These are phyloP conservation scores for Hirschioporus abietinus DNA, from an alignment of 768 basidiomycete species.

Conservation along the genomic window DNA sequence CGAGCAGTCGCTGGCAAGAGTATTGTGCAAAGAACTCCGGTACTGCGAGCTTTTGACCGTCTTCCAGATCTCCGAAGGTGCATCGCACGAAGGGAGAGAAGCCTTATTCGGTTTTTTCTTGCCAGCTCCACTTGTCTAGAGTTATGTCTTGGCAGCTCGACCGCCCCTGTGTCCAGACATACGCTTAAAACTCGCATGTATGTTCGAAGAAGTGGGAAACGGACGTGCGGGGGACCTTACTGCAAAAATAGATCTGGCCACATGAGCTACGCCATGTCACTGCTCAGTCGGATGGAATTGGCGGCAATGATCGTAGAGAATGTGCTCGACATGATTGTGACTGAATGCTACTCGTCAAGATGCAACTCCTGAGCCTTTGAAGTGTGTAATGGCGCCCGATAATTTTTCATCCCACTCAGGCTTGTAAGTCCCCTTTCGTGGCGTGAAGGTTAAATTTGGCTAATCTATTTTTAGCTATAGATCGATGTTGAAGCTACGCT, in stretches of 20 bases:
- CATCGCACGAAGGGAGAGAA: background rate
- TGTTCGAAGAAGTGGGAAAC: background rate
- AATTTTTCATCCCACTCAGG: too few species aligned
- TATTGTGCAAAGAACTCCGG: background rate
- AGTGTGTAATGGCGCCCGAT: too few species aligned
- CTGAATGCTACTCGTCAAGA: too few species aligned
- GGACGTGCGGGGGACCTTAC: background rate
- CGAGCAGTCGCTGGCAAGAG: background rate
- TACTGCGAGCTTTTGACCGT: background rate
- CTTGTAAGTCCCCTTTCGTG: too few species aligned
- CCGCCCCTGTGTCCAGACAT: background rate
- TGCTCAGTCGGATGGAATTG: background rate
- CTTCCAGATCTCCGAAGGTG: background rate
- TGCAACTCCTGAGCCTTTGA: too few species aligned
- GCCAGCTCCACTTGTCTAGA: slow-evolving; percentile 1
- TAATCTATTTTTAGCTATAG: background rate
- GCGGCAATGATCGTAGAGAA: background rate
- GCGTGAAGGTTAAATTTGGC: background rate
- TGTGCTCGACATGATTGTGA: too few species aligned
- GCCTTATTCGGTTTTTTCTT: background rate
- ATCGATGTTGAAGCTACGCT: background rate
- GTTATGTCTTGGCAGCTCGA: background rate
- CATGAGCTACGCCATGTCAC: background rate
- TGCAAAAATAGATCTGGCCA: background rate
- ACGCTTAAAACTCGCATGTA: background rate